Evolutionary conservation across 139 green algal genomes (phyloP), one percentile per base, ranked within the genome.

Genomic region (Chlamydomonas applanata): DNA sequence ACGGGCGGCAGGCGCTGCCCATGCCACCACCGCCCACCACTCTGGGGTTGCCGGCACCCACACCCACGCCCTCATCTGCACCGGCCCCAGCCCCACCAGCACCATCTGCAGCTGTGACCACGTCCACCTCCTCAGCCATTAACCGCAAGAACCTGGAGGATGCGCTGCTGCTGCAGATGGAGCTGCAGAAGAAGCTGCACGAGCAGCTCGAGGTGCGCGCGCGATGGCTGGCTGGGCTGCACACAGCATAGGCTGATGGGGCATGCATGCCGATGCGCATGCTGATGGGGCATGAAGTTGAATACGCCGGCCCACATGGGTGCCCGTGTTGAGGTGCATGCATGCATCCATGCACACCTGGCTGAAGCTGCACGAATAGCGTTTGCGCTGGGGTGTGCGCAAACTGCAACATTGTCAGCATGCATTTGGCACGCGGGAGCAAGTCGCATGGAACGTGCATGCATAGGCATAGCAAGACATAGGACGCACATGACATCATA

Each of bases 121-220:
- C 46, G 19, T 33, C 68, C 7, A 63, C 45, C n/a, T 36, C 68
- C 9, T 54, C 32, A 27, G 34, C 63, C 63, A 4, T 66, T 4
- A 66, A 66, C 25, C 59, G 59, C 25, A 66, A 69, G 35, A 88
- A 86, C 61, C 80, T 96, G 64, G 92, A 98, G 78, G 82, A 95
- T 64, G 95, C 95, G 29, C 76, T 98, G 76, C 54, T 92, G 62
- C 86, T 93, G 73, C 95, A 99, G 79, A 97, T 97, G 89, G 93
- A 97, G 59, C 93, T 98, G 83, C 95, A 99, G 89, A 94, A 93
- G 75, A 92, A 93, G 72, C 87, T 98, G 80, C 92, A 97, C 46
- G 94, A 98, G 46, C 94, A 98, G 86, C 85, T 98, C 17, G 94
- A 98, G 86, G 92, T 92, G 73, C 4, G 81, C 25, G 11, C 9